Base-by-base conservation (phyloP, 805 yeast species). In the Lipomyces spencermartinsiae region DNA sequence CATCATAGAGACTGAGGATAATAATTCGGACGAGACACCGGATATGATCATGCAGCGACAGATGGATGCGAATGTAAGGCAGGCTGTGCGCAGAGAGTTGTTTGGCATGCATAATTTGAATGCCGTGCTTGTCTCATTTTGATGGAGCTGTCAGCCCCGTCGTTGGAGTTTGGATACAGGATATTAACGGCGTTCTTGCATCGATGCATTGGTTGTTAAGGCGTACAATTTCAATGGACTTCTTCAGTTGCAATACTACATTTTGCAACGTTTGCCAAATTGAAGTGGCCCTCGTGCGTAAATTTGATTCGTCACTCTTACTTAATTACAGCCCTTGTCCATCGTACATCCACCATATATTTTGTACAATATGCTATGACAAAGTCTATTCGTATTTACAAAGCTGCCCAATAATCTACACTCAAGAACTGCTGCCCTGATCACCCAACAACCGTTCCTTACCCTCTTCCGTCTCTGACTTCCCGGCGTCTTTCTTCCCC, bases 71-170 rank as follows among this genome's bases (percentile, higher is more conserved):
- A 46, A 61, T 29, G 54, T 67, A 16, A 33, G 68, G 10, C 59
- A 62, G 22, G 69, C 65, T 4, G 63, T 69, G 19, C 63, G 68
- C n/a, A 33, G 64, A 35, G 72, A 69, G 33, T n/a, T 69, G 43
- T 61, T 49, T 43, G 72, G 72, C 25, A 63, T 68, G 69, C 51
- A 51, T 25, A 66, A 60, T 31, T 58, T 68, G 54, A 68, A 66
- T 43, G 59, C 71, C 12, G 22, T 68, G 29, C 59, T 68, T 22
- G 61, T 61, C n/a, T 65, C 69, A 2, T 62, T 66, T 43, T 66
- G 55, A 54, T 22, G 14, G 33, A 14, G n/a, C 5, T 2, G 34
- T 10, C 34, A 53, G 22, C n/a, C n/a, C 22, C 9, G 22, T 19
- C 49, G 49, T n/a, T 16, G 22, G 43, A 37, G 14, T 12, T 37